Evolutionary conservation across 1,284 basidiomycete species (phyloP).

Genomic region (Ustilago curta): DNA sequence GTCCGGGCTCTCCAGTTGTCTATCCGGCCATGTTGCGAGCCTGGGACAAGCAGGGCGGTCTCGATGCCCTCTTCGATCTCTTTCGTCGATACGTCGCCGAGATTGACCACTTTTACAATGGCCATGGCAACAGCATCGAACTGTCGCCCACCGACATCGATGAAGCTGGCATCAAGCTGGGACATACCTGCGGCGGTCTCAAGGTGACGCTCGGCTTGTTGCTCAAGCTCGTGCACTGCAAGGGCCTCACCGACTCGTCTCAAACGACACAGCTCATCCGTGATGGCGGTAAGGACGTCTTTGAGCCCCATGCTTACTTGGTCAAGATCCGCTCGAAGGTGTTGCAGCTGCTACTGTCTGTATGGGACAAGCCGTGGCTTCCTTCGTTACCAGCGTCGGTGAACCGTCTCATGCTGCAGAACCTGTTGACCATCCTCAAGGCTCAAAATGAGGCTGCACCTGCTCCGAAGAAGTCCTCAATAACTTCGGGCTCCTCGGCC

Average conservation of each 20-base stretch:
- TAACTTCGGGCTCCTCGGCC: constrained; percentile 11
- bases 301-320: constrained; percentile 86
- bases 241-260: constrained; percentile 83
- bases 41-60: constrained; percentile 80
- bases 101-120: constrained; percentile 75
- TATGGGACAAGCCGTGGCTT: constrained; percentile 90
- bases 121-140: constrained; percentile 45
- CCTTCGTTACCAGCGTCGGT: constrained; percentile 75
- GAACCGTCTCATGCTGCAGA: constrained; percentile 78
- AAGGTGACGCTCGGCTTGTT: constrained; percentile 85
- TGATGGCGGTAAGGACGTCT: constrained; percentile 69
- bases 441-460: constrained; percentile 74
- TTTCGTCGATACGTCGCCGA: constrained; percentile 75
- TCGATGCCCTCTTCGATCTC: constrained; percentile 78
- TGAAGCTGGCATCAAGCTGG: constrained; percentile 64
- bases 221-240: constrained; percentile 80
- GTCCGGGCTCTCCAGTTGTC: constrained; percentile 70
- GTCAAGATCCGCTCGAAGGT: constrained; percentile 81
- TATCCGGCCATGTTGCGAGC: constrained; percentile 84
- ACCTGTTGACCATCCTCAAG: constrained; percentile 83
- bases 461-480: constrained; percentile 27
- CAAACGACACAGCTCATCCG: constrained; percentile 78
- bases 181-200: constrained; percentile 82
- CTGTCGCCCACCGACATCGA: constrained; percentile 25
- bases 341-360: constrained; percentile 77